phyloP scores from a whole-genome alignment of 192 early-diverging fungal species.

The Coemansia sp. region DNA sequence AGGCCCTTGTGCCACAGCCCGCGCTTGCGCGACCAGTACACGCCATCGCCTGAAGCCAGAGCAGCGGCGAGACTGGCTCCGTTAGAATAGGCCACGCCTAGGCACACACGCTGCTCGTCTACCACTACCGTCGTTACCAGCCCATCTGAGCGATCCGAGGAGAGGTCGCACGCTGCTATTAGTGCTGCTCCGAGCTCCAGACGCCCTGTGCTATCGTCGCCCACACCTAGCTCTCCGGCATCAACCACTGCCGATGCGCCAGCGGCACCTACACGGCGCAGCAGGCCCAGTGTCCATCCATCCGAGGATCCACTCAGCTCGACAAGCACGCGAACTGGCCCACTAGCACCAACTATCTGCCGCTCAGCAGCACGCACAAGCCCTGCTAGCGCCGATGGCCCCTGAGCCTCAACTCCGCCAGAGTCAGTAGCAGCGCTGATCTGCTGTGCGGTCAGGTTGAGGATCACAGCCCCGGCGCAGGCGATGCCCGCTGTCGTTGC shows the following conservation, averaged over 20 bases:
- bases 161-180: constrained; percentile 26
- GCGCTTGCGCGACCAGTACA: constrained; percentile 85
- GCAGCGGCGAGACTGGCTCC: constrained; percentile 77
- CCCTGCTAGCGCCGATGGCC: constrained; percentile 3
- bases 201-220: background rate
- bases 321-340: constrained; percentile 45
- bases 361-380: constrained; percentile 18
- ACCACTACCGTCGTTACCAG: constrained; percentile 91
- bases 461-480: constrained; percentile 30
- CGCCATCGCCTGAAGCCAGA: constrained; percentile 74
- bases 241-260: constrained; percentile 28
- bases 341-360: constrained; percentile 14
- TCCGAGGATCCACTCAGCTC: constrained; percentile 13
- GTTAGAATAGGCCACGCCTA: constrained; percentile 94
- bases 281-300: constrained; percentile 31
- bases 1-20: constrained; percentile 97
- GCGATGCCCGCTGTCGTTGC: constrained; percentile 18
- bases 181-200: constrained; percentile 31
- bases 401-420: background rate
- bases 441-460: constrained; percentile 30
- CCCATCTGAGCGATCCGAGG: constrained; percentile 83
- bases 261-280: constrained; percentile 10
- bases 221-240: constrained; percentile 21
- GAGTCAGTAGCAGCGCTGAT: constrained; percentile 17
- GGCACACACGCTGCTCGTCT: constrained; percentile 81